Percentiles rank a stretch among this genome's conserved stretches.
phyloP scores from a whole-genome alignment of 441 rosid species.

The Adansonia grandidieri region DNA sequence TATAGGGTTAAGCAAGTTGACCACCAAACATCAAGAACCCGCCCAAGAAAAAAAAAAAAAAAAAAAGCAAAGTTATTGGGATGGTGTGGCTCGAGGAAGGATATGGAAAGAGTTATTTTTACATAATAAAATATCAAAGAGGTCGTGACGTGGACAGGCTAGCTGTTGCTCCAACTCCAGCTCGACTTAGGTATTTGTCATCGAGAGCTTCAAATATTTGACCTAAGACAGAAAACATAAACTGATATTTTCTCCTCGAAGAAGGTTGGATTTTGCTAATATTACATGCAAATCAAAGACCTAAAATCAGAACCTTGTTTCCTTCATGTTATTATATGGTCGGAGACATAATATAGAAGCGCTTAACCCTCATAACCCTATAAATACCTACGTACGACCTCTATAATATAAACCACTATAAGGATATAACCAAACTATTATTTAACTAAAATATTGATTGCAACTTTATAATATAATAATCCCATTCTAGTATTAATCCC shows the following conservation, averaged over 20 bases:
- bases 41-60: neutral
- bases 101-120: slow-evolving; percentile 31
- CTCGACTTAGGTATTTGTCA: slow-evolving; percentile 30
- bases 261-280: neutral
- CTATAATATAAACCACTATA: neutral
- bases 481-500: slow-evolving; percentile 1
- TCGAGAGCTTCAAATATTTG: slow-evolving; percentile 52
- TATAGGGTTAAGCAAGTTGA: slow-evolving; percentile 17
- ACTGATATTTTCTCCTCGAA: slow-evolving; percentile 16
- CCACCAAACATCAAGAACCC: slow-evolving; percentile 15
- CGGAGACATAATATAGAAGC: neutral
- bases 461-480: neutral
- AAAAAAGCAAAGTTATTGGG: slow-evolving; percentile 25
- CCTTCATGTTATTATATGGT: slow-evolving; percentile 6
- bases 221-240: slow-evolving; percentile 25
- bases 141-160: slow-evolving; percentile 8
- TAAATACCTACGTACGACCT: neutral
- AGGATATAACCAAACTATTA: neutral
- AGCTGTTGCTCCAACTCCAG: neutral
- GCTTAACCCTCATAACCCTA: slow-evolving; percentile 9
- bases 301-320: slow-evolving; percentile 11
- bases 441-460: neutral
- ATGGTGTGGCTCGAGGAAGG: slow-evolving; percentile 80
- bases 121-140: neutral
- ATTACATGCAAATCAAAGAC: slow-evolving; percentile 9